Conservation (phyloP, 2,329 filamentous ascomycete species). For the Parastagonospora avenae region DNA sequence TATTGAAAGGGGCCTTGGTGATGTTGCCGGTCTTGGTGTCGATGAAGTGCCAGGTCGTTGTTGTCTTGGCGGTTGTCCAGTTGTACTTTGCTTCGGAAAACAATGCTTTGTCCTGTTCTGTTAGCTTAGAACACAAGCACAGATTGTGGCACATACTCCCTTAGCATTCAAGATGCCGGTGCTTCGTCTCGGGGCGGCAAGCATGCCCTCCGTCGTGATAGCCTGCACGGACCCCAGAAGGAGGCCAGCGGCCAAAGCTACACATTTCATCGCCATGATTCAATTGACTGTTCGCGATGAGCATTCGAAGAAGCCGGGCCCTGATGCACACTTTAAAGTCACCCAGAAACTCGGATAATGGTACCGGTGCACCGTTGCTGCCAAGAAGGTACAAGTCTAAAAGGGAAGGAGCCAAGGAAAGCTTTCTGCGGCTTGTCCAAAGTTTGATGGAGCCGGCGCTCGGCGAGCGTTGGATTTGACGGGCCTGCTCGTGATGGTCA, state of each 20-base stretch:
- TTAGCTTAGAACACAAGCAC: conserved; percentile 3
- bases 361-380: conserved; percentile 17
- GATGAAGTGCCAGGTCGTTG: conserved; percentile 56
- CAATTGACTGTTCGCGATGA: conserved; percentile 7
- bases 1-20: conserved; percentile 39
- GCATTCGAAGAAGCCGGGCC: conserved; percentile 1
- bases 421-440: conserved; percentile 27
- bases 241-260: conserved; percentile 29
- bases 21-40: conserved; percentile 38
- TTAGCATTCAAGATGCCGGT: conserved; percentile 40
- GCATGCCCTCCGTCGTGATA: conserved; percentile 31
- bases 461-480: conserved; percentile 16
- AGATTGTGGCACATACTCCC: conserved; percentile 26
- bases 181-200: conserved; percentile 38
- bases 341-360: conserved; percentile 12
- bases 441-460: conserved; percentile 21
- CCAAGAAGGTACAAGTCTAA: conserved; percentile 26
- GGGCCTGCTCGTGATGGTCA: conserved; percentile 15
- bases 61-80: conserved; percentile 40
- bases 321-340: conserved; percentile 22
- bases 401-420: conserved; percentile 26
- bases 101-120: conserved; percentile 34
- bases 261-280: conserved; percentile 35
- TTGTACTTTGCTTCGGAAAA: conserved; percentile 44
- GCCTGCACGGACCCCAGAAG: conserved; percentile 32